These are phyloP conservation scores for Porcisia hertigi DNA, from an alignment of 208 protist genomes.

Conservation along the genomic window DNA sequence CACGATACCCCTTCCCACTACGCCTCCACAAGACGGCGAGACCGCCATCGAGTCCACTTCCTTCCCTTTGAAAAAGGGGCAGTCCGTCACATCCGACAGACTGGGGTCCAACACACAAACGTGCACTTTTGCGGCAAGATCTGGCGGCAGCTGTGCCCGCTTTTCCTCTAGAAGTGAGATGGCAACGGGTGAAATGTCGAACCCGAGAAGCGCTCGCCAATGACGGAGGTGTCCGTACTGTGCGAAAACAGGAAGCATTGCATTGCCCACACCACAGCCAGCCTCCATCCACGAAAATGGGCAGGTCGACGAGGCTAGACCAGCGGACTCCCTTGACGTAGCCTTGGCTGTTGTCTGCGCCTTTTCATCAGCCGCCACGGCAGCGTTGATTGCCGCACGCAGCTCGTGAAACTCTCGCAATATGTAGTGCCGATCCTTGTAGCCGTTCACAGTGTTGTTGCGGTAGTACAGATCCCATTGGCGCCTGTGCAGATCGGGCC, in stretches of 20 bases:
- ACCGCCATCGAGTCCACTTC: neutral
- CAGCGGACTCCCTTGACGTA: neutral
- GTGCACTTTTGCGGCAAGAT: conserved; percentile 55
- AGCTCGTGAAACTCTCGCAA: conserved; percentile 85
- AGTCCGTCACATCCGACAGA: conserved; percentile 45
- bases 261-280: conserved; percentile 95
- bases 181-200: conserved; percentile 92
- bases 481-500: conserved; percentile 39
- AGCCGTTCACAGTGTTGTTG: conserved; percentile 89
- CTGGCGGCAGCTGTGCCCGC: conserved; percentile 24
- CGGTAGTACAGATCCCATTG: conserved; percentile 92
- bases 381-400: conserved; percentile 45
- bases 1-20: neutral
- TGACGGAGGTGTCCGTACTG: conserved; percentile 68
- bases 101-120: conserved; percentile 61
- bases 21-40: neutral
- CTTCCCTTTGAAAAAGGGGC: conserved; percentile 24
- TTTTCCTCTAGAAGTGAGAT: conserved; percentile 79
- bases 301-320: neutral
- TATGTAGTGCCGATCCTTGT: conserved; percentile 91
- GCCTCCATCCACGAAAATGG: conserved; percentile 86
- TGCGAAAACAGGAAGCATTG: conserved; percentile 88
- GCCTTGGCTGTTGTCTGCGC: neutral
- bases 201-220: conserved; percentile 71
- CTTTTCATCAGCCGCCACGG: conserved; percentile 4